These are phyloP conservation scores for Ploettnerulaceae sp. DNA, from an alignment of 2,329 filamentous ascomycete genomes.

Conservation along the genomic window DNA sequence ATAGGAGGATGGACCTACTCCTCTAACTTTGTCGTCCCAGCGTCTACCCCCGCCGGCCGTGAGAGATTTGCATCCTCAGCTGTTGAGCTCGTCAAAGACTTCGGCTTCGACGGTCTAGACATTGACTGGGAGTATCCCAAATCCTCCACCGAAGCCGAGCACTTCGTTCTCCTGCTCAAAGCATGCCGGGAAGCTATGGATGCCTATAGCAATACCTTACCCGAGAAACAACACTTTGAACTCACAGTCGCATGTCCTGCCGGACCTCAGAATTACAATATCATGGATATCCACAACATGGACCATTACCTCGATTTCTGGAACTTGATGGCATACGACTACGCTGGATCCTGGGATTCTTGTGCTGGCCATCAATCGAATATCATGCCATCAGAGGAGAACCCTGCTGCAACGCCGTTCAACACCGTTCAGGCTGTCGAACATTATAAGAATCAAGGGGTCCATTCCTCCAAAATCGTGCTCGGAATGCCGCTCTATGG, in stretches of 20 bases:
- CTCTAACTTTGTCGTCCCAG: conserved; percentile 72
- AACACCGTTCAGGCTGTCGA: conserved; percentile 66
- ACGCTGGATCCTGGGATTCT: conserved; percentile 74
- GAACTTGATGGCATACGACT: conserved; percentile 89
- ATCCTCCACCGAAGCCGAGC: conserved; percentile 46
- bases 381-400: conserved; percentile 53
- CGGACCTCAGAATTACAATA: conserved; percentile 56
- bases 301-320: conserved; percentile 65
- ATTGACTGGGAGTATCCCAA: conserved; percentile 67
- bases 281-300: conserved; percentile 59
- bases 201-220: conserved; percentile 45
- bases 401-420: conserved; percentile 69
- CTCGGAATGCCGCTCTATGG: conserved; percentile 92
- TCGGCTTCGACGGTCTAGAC: conserved; percentile 71
- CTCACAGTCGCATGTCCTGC: conserved; percentile 61
- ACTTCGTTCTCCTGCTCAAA: conserved; percentile 55
- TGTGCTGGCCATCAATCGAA: conserved; percentile 76
- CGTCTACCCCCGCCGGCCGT: conserved; percentile 65
- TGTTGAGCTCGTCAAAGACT: conserved; percentile 69
- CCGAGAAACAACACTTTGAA: conserved; percentile 48
- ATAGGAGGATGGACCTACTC: conserved; percentile 94
- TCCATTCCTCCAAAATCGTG: conserved; percentile 69
- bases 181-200: conserved; percentile 55
- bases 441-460: conserved; percentile 61
- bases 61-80: conserved; percentile 67